Evolutionary conservation across 305 asterid genomes (phyloP), one percentile per base, ranked within the genome.

Genomic region (Andrographis paniculata): DNA sequence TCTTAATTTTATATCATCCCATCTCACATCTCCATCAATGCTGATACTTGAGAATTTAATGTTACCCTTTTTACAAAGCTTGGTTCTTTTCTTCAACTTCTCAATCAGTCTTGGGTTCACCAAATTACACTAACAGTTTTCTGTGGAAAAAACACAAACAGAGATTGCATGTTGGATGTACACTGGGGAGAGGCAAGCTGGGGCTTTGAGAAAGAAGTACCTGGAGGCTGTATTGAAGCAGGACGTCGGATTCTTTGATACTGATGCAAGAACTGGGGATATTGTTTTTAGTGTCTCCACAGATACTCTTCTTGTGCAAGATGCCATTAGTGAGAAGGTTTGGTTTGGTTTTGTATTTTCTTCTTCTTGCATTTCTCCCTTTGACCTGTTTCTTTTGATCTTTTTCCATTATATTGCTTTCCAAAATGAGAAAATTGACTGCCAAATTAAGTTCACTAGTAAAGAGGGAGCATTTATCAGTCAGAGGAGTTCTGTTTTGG

Each of bases 111-210:
- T 24, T 24, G n/a, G n/a, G n/a, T n/a, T n/a, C n/a, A n/a, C n/a
- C n/a, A n/a, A n/a, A n/a, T n/a, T n/a, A n/a, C n/a, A n/a, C n/a
- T 24, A 24, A 24, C 30, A 24, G 8, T 24, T 8, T 24, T 24
- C 8, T 24, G 30, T 3, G 8, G 4, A 24, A 3, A 24, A 24
- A 24, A 24, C 30, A 24, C 30, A 24, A 24, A 45, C 78, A 92
- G 99, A 92, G 70, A 92, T 87, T 59, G 94, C 84, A 33, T 87
- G 99, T 55, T 92, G 99, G 99, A 92, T 92, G 99, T 76, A 77
- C 65, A 66, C 79, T 40, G 99, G 99, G 15, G 99, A 92, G 66
- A 79, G 99, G 63, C 99, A 92, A 68, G 87, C 77, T 4, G 91
- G 93, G 21, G 69, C 94, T 3, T 31, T 87, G 69, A 73, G 96